Evolutionary conservation across 148 eudicot species (phyloP).

Genomic region (Arctostaphylos glauca): DNA sequence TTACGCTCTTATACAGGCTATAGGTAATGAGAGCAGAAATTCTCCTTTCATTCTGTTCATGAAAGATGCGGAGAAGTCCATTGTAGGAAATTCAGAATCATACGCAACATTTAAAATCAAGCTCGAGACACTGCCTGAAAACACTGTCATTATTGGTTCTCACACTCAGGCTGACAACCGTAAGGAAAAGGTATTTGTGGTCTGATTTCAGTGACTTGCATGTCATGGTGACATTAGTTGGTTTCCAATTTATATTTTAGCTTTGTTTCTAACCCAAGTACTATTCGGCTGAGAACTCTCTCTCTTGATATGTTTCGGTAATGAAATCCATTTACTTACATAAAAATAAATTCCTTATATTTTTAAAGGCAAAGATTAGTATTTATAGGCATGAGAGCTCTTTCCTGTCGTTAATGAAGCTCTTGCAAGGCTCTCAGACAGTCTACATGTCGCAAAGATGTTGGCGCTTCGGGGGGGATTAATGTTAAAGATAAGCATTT

Average conservation of each 20-base stretch:
- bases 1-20: constrained; percentile 33
- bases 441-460: no score
- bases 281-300: neutral
- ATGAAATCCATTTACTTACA: neutral
- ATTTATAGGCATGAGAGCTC: neutral
- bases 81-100: constrained; percentile 70
- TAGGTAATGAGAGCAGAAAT: constrained; percentile 60
- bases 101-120: constrained; percentile 58
- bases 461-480: no score
- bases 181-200: constrained; percentile 74
- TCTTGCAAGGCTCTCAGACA: no score
- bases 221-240: constrained; percentile 6
- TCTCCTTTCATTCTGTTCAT: constrained; percentile 77
- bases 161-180: constrained; percentile 78
- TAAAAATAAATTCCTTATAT: neutral
- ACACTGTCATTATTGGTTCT: constrained; percentile 80
- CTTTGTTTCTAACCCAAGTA: neutral
- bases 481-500: no score
- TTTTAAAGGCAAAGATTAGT: neutral
- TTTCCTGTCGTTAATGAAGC: no score
- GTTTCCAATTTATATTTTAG: neutral
- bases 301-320: neutral
- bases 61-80: constrained; percentile 90
- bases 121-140: constrained; percentile 81
- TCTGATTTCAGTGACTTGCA: neutral